phyloP scores from a whole-genome alignment of 352 stramenopile species.

The Achlya hypogyna region DNA sequence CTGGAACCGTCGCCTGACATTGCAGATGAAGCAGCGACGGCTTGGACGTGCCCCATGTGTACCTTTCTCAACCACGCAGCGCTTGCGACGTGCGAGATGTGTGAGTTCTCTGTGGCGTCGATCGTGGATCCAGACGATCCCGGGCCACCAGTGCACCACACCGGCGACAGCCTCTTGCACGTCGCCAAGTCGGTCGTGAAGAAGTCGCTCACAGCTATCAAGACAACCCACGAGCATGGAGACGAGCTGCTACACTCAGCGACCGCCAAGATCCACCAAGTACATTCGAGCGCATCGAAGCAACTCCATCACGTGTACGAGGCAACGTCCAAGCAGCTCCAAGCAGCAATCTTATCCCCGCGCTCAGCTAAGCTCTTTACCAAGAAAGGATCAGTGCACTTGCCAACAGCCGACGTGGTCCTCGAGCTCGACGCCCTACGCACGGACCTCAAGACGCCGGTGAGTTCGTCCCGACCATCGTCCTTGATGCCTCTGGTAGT shows the following conservation, averaged over 20 bases:
- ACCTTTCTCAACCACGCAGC: slow-evolving; percentile 74
- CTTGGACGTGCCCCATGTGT: slow-evolving; percentile 63
- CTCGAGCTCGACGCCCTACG: slow-evolving; percentile 47
- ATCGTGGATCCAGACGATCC: slow-evolving; percentile 21
- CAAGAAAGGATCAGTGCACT: not conserved
- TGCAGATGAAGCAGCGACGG: not conserved
- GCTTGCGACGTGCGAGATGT: slow-evolving; percentile 47
- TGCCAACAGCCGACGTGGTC: slow-evolving; percentile 32
- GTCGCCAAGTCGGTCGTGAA: slow-evolving; percentile 25
- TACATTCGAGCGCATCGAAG: slow-evolving; percentile 24
- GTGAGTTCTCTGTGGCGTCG: slow-evolving; percentile 33
- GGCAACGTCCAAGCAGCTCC: not conserved
- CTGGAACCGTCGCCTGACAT: not conserved
- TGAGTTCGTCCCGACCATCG: not conserved
- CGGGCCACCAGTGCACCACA: slow-evolving; percentile 1
- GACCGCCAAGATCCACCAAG: slow-evolving; percentile 39
- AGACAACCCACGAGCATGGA: slow-evolving; percentile 47
- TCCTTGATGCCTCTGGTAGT: slow-evolving; percentile 29
- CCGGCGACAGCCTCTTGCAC: not conserved
- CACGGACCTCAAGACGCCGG: slow-evolving; percentile 36
- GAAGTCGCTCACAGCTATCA: slow-evolving; percentile 37
- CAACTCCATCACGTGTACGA: slow-evolving; percentile 13
- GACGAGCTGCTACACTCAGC: slow-evolving; percentile 54
- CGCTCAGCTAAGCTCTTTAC: not conserved
- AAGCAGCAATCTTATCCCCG: not conserved